Conservation (phyloP, 2,329 filamentous ascomycete species). For the Alternaria sp. region DNA sequence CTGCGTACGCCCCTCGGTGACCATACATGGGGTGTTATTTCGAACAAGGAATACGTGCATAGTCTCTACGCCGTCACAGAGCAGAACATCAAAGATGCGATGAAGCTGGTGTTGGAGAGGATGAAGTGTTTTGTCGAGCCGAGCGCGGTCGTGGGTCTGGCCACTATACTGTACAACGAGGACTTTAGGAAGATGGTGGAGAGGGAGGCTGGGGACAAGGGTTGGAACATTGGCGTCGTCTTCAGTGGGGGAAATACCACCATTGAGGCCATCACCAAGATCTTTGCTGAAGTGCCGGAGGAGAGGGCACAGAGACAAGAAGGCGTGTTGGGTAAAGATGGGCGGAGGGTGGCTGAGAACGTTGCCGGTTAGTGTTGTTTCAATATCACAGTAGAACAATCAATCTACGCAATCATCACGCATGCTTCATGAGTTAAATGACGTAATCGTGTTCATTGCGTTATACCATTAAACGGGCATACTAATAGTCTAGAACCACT, state of each 20-base stretch:
- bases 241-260: slow-evolving; percentile 71
- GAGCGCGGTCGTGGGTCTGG: slow-evolving; percentile 81
- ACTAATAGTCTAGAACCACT: slow-evolving; percentile 11
- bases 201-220: slow-evolving; percentile 70
- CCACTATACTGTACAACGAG: slow-evolving; percentile 82
- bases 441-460: not conserved
- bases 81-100: slow-evolving; percentile 77
- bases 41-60: slow-evolving; percentile 70
- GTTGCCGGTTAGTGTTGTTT: slow-evolving; percentile 49
- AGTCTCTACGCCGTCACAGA: slow-evolving; percentile 79
- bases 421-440: not conserved
- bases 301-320: slow-evolving; percentile 48
- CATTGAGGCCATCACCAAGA: slow-evolving; percentile 63
- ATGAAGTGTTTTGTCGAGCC: slow-evolving; percentile 93
- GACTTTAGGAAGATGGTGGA: slow-evolving; percentile 74
- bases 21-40: slow-evolving; percentile 79
- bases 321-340: slow-evolving; percentile 49
- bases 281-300: slow-evolving; percentile 53
- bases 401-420: not conserved
- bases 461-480: not conserved
- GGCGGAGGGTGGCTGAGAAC: slow-evolving; percentile 54
- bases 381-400: not conserved
- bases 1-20: slow-evolving; percentile 81
- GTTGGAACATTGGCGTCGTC: slow-evolving; percentile 73
- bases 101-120: slow-evolving; percentile 81